Conservation (phyloP, 192 early-diverging fungal species). For the Rhizophagus prolifer region DNA sequence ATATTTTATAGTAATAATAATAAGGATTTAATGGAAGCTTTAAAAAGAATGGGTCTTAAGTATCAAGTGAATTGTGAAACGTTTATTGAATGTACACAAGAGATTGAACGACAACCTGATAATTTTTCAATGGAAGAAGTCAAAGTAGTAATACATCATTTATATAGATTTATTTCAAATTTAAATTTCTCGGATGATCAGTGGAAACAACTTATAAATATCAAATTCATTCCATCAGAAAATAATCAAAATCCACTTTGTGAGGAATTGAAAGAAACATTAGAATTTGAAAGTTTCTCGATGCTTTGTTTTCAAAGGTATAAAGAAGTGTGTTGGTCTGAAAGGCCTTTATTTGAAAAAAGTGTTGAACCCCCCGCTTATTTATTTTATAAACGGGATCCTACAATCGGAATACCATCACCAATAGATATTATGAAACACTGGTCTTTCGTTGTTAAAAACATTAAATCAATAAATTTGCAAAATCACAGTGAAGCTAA, state of each 20-base stretch:
- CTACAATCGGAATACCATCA: background rate
- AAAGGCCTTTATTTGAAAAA: background rate
- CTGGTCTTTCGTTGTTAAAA: background rate
- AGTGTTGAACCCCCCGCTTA: background rate
- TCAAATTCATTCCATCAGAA: conserved; percentile 12
- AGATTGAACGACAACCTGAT: background rate
- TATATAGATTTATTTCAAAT: background rate
- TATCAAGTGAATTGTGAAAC: background rate
- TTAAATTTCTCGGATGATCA: background rate
- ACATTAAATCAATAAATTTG: background rate
- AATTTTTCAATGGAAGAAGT: background rate
- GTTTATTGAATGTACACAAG: conserved; percentile 4
- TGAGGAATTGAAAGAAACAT: background rate
- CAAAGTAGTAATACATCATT: background rate
- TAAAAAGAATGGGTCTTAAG: conserved; percentile 9
- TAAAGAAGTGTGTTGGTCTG: background rate
- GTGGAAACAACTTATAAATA: background rate
- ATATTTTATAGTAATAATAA: background rate
- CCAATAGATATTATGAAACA: background rate
- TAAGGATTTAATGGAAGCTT: background rate
- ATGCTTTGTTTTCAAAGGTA: background rate
- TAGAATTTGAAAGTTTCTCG: background rate
- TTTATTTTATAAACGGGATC: background rate
- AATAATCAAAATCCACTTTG: background rate
- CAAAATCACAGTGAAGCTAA: too few species aligned